Base-by-base conservation (phyloP, 2,329 filamentous ascomycete species). In the Dactylellina cionopaga region DNA sequence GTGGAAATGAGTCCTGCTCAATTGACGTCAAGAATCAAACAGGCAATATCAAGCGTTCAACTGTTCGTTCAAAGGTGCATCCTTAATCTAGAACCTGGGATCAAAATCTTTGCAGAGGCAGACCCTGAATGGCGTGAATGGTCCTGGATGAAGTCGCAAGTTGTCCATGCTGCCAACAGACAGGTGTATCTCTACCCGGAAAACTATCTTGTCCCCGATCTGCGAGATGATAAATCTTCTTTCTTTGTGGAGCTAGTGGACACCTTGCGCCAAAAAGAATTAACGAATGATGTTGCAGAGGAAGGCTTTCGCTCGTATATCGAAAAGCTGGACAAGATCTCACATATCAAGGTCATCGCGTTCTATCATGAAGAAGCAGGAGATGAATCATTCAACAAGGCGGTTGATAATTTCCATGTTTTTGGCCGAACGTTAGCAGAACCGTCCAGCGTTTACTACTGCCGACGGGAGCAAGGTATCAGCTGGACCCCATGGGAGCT, bases 141-240 rank as follows among this genome's bases (percentile, higher is more conserved):
- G 79, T 47, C 74, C 9, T 79, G 76, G 77, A 78, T 80, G 76
- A 24, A 69, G n/a, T 41, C 56, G 24, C 77, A 79, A 27, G 22
- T 37, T 1, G 22, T 78, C 1, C 80, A 78, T 77, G 69, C 77
- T 46, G 79, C 78, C 1, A 78, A 79, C 55, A 68, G 77, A 0
- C 76, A 79, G n/a, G 66, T 80, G 1, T 79, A 78, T 35, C 47
- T 80, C 1, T 79, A 77, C 27, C 79, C 79, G 0, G 79, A 81
- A 74, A 80, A 80, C 55, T 81, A 74, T 74, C 43, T 80, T n/a
- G 76, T 77, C 0, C 76, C 79, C 0, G 44, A 58, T 0, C 73
- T 80, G 5, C 76, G 79, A 9, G 79, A 80, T 64, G 76, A 80
- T 72, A 80, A 80, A 58, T 76, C 60, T 2, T 17, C 59, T 5